These are phyloP conservation scores for Magnolia changhungtana DNA, from an alignment of 164 flowering plant genomes.

Conservation along the genomic window DNA sequence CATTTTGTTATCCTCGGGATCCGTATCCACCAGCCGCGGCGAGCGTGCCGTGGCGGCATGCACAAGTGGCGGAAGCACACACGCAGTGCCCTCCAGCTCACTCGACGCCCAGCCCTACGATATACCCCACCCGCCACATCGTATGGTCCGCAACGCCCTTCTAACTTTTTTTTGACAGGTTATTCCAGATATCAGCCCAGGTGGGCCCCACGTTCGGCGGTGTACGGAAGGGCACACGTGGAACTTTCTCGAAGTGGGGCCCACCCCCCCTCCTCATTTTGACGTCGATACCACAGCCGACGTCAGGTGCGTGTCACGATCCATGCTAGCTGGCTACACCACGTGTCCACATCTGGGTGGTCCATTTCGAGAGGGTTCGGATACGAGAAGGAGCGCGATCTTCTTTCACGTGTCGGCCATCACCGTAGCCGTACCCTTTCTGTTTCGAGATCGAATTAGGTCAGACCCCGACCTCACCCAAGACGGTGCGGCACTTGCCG, in stretches of 20 bases:
- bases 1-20: not conserved
- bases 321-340: slow-evolving; percentile 1
- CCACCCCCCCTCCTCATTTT: not conserved
- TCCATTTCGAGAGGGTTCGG: slow-evolving; percentile 6
- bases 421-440: not conserved
- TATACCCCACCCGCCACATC: not conserved
- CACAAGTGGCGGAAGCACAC: not conserved
- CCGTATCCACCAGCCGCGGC: not conserved
- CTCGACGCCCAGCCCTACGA: not conserved
- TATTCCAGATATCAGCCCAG: too few relatives aligned
- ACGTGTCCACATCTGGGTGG: not conserved
- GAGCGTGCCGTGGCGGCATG: not conserved
- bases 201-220: not conserved
- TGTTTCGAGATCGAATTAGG: too few relatives aligned
- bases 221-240: not conserved
- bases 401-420: not conserved
- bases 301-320: slow-evolving; percentile 2
- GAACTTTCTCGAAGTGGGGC: not conserved
- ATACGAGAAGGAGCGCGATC: not conserved
- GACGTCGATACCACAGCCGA: not conserved
- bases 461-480: too few relatives aligned
- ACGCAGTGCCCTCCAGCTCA: not conserved
- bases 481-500: too few relatives aligned
- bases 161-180: not conserved
- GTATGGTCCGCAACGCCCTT: not conserved